Evolutionary conservation across 148 eudicot genomes (phyloP).

Genomic region (Rhododendron vialii): DNA sequence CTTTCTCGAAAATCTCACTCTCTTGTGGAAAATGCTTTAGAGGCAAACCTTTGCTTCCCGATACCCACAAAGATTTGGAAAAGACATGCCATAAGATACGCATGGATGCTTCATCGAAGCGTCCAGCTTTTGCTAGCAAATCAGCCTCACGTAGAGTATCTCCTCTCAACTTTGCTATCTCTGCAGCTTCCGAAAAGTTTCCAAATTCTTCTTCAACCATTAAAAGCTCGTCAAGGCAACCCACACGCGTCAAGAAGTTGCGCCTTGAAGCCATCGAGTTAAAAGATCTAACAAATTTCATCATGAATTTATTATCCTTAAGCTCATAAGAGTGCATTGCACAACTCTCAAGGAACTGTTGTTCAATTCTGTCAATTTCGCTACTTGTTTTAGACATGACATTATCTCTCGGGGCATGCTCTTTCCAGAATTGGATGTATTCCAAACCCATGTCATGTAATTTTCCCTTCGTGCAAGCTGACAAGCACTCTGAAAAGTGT

Average conservation of each 20-base stretch:
- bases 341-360: conserved; percentile 58
- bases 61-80: conserved; percentile 37
- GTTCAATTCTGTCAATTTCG: conserved; percentile 39
- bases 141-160: conserved; percentile 49
- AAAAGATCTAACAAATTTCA: conserved; percentile 63
- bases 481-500: conserved; percentile 46
- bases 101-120: conserved; percentile 30
- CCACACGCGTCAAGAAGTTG: conserved; percentile 35
- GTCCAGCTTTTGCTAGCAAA: conserved; percentile 43
- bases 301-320: conserved; percentile 43
- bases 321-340: conserved; percentile 36
- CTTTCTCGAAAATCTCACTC: conserved; percentile 42
- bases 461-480: conserved; percentile 51
- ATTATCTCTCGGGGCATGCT: conserved; percentile 7
- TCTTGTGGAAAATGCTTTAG: conserved; percentile 33
- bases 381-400: background rate
- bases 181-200: conserved; percentile 53
- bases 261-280: conserved; percentile 40
- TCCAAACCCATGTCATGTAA: conserved; percentile 46
- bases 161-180: conserved; percentile 50
- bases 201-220: conserved; percentile 55
- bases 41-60: conserved; percentile 49
- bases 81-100: conserved; percentile 35
- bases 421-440: conserved; percentile 57
- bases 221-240: conserved; percentile 55